Evolutionary conservation across 1,284 basidiomycete genomes (phyloP).

Genomic region (Coriolopsis trogii): DNA sequence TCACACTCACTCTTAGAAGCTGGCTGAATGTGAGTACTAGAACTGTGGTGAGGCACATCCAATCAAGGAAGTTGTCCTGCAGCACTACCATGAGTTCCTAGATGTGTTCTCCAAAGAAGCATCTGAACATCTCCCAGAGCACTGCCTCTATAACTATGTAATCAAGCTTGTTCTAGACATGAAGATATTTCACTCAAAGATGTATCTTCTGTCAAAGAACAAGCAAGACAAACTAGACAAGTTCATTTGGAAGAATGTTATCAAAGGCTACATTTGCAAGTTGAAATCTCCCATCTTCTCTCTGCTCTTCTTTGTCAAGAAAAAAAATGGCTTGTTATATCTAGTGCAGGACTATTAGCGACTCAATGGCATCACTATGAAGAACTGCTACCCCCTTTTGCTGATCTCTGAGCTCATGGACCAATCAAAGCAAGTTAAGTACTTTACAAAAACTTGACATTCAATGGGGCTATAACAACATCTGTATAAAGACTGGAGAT

Average conservation of each 20-base stretch:
- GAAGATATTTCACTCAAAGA: background rate
- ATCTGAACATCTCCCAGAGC: background rate
- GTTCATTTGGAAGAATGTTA: constrained; percentile 36
- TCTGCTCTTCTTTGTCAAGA: constrained; percentile 43
- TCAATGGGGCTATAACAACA: constrained; percentile 26
- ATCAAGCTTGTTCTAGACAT: constrained; percentile 4
- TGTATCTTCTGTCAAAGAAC: constrained; percentile 1
- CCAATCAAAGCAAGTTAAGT: constrained; percentile 27
- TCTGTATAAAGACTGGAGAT: constrained; percentile 23
- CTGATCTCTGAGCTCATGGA: constrained; percentile 37
- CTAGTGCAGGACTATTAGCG: too few species aligned
- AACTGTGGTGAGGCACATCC: too few species aligned
- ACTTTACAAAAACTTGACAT: constrained; percentile 41
- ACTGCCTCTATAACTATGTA: constrained; percentile 2
- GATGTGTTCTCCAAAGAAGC: background rate
- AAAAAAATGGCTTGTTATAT: constrained; percentile 41
- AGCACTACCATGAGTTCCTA: too few species aligned
- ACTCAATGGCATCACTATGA: constrained; percentile 33
- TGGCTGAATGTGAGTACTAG: too few species aligned
- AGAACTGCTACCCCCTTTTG: constrained; percentile 39
- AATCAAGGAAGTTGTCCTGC: too few species aligned
- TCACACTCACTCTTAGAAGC: background rate
- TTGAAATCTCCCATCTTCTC: constrained; percentile 33
- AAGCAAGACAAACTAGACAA: constrained; percentile 2
- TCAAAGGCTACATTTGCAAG: constrained; percentile 22